Percentiles rank a stretch among this genome's conserved stretches.
Evolutionary conservation across 73 alveolate species (phyloP).

Genomic region (Effrenium voratum): DNA sequence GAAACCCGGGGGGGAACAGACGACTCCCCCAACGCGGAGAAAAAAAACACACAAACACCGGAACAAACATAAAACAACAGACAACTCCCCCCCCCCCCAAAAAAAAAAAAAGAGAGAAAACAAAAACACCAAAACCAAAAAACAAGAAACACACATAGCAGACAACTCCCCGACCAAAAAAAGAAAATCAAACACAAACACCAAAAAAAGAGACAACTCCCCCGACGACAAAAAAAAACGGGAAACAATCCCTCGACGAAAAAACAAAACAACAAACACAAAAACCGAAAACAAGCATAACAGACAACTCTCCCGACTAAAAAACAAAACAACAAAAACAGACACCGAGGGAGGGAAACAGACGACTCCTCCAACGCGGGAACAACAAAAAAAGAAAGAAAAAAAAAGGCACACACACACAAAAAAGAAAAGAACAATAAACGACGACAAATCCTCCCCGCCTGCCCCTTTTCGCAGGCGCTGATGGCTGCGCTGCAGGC

Average conservation of each 20-base stretch:
- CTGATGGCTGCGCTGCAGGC: conserved; percentile 28
- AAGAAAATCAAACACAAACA: background rate
- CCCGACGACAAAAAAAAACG: background rate
- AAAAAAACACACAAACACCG: background rate
- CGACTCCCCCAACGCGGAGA: background rate
- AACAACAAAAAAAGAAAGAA: background rate
- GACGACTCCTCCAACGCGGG: too few species aligned
- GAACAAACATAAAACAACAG: background rate
- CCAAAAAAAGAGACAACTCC: background rate
- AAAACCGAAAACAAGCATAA: background rate
- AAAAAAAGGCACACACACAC: background rate
- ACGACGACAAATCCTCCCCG: background rate
- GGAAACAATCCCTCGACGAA: background rate
- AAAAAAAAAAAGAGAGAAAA: too few species aligned
- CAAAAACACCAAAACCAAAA: background rate
- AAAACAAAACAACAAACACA: background rate
- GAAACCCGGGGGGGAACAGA: background rate
- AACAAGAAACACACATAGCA: background rate
- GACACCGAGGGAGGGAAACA: too few species aligned
- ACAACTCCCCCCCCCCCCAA: background rate
- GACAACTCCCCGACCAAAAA: background rate
- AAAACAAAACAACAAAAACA: background rate
- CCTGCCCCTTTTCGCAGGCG: conserved; percentile 16
- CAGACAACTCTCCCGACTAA: background rate
- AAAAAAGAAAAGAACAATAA: background rate